Conservation (phyloP, 345 rosid species). For the Rhizophora mangle region DNA sequence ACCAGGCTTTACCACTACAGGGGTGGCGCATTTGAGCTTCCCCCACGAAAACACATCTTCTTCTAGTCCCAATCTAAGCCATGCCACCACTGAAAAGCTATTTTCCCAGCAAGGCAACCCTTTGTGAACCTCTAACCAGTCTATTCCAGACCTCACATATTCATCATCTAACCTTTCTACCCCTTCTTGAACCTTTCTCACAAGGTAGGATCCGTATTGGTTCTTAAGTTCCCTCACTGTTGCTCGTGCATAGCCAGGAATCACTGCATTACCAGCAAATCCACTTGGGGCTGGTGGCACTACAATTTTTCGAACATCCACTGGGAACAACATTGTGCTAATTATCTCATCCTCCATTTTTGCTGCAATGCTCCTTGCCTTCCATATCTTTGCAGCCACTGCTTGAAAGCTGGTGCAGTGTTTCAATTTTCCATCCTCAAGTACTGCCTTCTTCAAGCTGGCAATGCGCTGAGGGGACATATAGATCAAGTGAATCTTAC, state of each 20-base stretch:
- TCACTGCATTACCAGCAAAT: slow-evolving; percentile 29
- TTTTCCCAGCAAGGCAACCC: slow-evolving; percentile 22
- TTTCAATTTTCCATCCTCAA: slow-evolving; percentile 2
- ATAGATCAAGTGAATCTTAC: slow-evolving; percentile 2
- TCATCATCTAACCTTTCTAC: slow-evolving; percentile 14
- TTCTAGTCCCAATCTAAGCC: slow-evolving; percentile 22
- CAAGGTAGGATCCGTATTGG: not conserved
- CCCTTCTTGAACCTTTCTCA: slow-evolving; percentile 24
- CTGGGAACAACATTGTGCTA: slow-evolving; percentile 22
- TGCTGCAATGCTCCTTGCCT: slow-evolving; percentile 26
- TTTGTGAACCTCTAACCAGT: slow-evolving; percentile 29
- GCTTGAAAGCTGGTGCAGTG: slow-evolving; percentile 20
- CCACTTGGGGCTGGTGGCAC: slow-evolving; percentile 16
- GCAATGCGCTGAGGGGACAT: slow-evolving; percentile 7
- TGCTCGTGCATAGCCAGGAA: slow-evolving; percentile 14
- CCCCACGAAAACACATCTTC: slow-evolving; percentile 27
- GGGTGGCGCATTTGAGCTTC: slow-evolving; percentile 12
- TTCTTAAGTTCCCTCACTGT: slow-evolving; percentile 20
- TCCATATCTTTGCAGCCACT: slow-evolving; percentile 26
- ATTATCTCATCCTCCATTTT: slow-evolving; percentile 9
- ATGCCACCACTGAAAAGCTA: slow-evolving; percentile 26
- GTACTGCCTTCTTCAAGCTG: slow-evolving; percentile 10
- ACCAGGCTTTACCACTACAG: slow-evolving; percentile 16
- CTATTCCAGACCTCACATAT: slow-evolving; percentile 23
- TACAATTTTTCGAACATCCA: slow-evolving; percentile 5